Percentiles rank a stretch among this genome's conserved stretches.
Conservation (phyloP, 1,139 yeast species). For the Diutina ranongensis region DNA sequence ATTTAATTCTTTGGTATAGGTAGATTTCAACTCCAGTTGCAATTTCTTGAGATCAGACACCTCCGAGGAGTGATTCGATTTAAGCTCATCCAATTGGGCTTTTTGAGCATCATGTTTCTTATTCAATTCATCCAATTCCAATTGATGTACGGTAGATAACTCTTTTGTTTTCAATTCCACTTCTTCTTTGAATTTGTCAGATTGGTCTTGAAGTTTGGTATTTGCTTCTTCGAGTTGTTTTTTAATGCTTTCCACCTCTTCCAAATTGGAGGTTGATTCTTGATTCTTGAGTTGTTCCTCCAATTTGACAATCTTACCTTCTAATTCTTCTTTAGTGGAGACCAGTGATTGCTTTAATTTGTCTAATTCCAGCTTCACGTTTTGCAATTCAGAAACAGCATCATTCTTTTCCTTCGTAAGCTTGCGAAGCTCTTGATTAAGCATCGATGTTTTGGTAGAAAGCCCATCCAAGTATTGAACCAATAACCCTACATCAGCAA, state of each 20-base stretch:
- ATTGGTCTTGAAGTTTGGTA: neutral
- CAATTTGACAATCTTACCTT: slow-evolving; percentile 8
- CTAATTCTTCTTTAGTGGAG: slow-evolving; percentile 10
- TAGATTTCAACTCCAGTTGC: neutral
- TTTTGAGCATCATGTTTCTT: neutral
- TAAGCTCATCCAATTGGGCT: neutral
- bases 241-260: neutral
- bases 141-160: too few species aligned
- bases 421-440: slow-evolving; percentile 34
- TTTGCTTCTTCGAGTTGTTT: neutral
- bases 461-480: slow-evolving; percentile 61
- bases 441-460: slow-evolving; percentile 47
- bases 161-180: too few species aligned
- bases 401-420: slow-evolving; percentile 14
- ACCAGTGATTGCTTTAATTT: slow-evolving; percentile 7
- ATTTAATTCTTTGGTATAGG: slow-evolving; percentile 2
- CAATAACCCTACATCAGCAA: slow-evolving; percentile 59
- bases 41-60: neutral
- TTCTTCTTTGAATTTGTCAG: too few species aligned
- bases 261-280: too few species aligned
- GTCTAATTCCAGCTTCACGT: slow-evolving; percentile 10
- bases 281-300: neutral
- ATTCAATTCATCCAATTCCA: slow-evolving; percentile 9
- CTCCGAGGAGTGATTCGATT: neutral
- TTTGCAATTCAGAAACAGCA: slow-evolving; percentile 11